Evolutionary conservation across 2,329 filamentous ascomycete genomes (phyloP).

Genomic region (Sodiomyces alkalinus): DNA sequence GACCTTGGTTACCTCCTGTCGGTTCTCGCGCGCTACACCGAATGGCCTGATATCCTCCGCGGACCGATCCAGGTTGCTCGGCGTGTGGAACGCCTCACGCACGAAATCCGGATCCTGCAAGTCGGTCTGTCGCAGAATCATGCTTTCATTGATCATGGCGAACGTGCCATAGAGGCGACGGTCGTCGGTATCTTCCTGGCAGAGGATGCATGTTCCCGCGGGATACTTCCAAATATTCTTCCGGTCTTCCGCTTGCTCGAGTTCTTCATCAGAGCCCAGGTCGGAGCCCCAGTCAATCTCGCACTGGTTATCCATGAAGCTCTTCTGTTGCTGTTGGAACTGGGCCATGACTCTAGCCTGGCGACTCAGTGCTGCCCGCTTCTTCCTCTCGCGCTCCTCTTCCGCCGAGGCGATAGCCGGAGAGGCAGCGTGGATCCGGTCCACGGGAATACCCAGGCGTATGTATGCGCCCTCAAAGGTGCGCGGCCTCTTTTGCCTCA

Average conservation of each 20-base stretch:
- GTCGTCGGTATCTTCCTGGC: slow-evolving; percentile 91
- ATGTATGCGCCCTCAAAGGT: slow-evolving; percentile 56
- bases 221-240: slow-evolving; percentile 83
- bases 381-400: slow-evolving; percentile 69
- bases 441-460: slow-evolving; percentile 50
- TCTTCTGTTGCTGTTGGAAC: slow-evolving; percentile 94
- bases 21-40: slow-evolving; percentile 79
- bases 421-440: slow-evolving; percentile 68
- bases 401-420: slow-evolving; percentile 56
- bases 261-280: slow-evolving; percentile 61
- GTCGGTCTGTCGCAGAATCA: slow-evolving; percentile 75
- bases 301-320: slow-evolving; percentile 80
- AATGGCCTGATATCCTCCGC: slow-evolving; percentile 76
- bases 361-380: slow-evolving; percentile 75
- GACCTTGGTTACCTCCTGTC: slow-evolving; percentile 59
- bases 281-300: slow-evolving; percentile 73
- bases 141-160: slow-evolving; percentile 73
- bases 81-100: slow-evolving; percentile 64
- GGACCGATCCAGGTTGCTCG: slow-evolving; percentile 68
- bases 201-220: slow-evolving; percentile 83
- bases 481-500: slow-evolving; percentile 67
- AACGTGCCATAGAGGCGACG: slow-evolving; percentile 84
- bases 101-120: slow-evolving; percentile 71
- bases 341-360: slow-evolving; percentile 95
- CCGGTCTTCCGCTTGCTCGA: slow-evolving; percentile 49